phyloP scores from a whole-genome alignment of 139 green algal species.

The Zygnema cylindricum region DNA sequence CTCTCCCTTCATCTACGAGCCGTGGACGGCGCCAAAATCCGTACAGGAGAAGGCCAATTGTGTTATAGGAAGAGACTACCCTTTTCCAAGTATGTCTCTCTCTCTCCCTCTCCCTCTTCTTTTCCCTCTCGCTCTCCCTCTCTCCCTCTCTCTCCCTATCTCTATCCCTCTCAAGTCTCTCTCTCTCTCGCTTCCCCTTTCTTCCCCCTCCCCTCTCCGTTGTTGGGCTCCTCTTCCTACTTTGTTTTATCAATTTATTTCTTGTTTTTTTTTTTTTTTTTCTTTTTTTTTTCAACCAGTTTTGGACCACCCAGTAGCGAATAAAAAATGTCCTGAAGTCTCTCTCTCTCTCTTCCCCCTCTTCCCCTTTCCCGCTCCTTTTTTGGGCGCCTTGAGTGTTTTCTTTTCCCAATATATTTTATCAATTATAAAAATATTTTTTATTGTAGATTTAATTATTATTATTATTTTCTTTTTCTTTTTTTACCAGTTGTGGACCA shows the following conservation, averaged over 20 bases:
- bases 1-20: constrained; percentile 93
- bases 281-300: no score
- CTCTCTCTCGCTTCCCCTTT: background rate
- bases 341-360: background rate
- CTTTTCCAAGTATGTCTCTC: constrained; percentile 51
- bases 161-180: background rate
- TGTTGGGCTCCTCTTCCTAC: background rate
- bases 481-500: constrained; percentile 58
- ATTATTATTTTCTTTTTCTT: background rate
- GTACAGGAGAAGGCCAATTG: constrained; percentile 87
- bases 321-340: background rate
- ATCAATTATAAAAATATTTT: background rate
- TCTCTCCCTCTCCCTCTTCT: background rate
- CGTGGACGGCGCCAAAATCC: constrained; percentile 85
- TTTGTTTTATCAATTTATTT: background rate
- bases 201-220: no score
- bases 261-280: no score
- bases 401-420: background rate
- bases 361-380: background rate
- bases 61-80: constrained; percentile 93
- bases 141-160: background rate
- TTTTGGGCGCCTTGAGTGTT: no score
- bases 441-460: background rate
- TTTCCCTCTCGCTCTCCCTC: background rate
- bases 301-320: no score